Percentiles rank a stretch among this genome's conserved stretches.
phyloP scores from a whole-genome alignment of 164 flowering plant genomes.

The Macadamia integrifolia region DNA sequence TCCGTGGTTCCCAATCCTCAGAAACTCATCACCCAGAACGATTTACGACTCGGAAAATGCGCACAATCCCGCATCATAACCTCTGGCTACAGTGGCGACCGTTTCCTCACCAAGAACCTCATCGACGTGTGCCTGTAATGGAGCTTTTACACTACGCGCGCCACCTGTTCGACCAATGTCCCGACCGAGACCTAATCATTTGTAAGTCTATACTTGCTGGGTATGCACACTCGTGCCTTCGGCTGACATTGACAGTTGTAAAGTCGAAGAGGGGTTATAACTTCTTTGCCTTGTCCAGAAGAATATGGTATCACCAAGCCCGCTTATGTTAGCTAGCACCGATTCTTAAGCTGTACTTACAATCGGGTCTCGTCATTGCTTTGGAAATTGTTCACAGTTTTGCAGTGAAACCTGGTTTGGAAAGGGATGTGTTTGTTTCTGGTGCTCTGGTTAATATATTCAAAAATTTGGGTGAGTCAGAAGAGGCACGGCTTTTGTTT shows the following conservation, averaged over 20 bases:
- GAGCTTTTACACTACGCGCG: constrained; percentile 34
- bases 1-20: constrained; percentile 41
- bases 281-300: constrained; percentile 25
- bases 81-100: constrained; percentile 22
- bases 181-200: constrained; percentile 34
- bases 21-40: constrained; percentile 28
- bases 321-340: constrained; percentile 39
- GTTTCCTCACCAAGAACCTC: constrained; percentile 47
- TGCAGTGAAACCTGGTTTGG: constrained; percentile 41
- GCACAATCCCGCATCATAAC: constrained; percentile 35
- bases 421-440: constrained; percentile 30
- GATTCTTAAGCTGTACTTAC: constrained; percentile 37
- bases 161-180: constrained; percentile 4
- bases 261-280: constrained; percentile 26
- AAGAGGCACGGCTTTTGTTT: constrained; percentile 33
- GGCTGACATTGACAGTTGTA: constrained; percentile 9
- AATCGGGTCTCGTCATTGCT: constrained; percentile 18
- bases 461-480: constrained; percentile 24
- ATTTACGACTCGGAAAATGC: constrained; percentile 33
- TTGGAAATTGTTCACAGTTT: constrained; percentile 43
- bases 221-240: constrained; percentile 19
- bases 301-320: constrained; percentile 11
- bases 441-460: constrained; percentile 41
- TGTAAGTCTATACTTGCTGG: constrained; percentile 52
- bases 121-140: constrained; percentile 43